These are phyloP conservation scores for Tolypocladium paradoxum DNA, from an alignment of 2,329 filamentous ascomycete species.

Conservation along the genomic window DNA sequence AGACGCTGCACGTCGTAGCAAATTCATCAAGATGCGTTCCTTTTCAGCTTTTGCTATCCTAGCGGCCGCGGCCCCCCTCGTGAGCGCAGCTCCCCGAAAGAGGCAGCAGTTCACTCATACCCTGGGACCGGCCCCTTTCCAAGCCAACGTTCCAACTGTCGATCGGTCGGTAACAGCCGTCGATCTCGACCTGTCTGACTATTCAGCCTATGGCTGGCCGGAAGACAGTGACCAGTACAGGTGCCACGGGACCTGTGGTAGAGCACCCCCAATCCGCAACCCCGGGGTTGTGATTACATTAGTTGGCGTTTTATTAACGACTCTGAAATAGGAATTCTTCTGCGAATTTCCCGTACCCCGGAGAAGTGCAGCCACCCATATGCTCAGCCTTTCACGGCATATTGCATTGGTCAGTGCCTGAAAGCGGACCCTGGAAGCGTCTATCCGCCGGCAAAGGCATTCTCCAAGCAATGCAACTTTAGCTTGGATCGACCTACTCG, in stretches of 20 bases:
- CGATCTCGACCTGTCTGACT: not conserved
- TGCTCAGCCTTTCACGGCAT: not conserved
- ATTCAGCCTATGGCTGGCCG: not conserved
- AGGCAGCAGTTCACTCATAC: not conserved
- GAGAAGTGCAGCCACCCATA: slow-evolving; percentile 1
- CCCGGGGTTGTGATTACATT: not conserved
- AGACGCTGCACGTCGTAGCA: not conserved
- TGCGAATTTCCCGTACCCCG: not conserved
- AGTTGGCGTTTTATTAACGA: not conserved
- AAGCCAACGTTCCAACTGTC: not conserved
- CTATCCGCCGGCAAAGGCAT: not conserved
- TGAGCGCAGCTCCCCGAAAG: not conserved
- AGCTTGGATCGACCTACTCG: not conserved
- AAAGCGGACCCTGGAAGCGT: not conserved
- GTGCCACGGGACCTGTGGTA: slow-evolving; percentile 1
- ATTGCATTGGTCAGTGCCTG: not conserved
- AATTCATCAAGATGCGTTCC: not conserved
- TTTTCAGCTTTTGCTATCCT: not conserved
- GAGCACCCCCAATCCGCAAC: not conserved
- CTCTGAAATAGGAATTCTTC: not conserved
- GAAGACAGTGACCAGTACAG: not conserved
- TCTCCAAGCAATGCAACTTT: not conserved
- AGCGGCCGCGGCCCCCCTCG: not conserved
- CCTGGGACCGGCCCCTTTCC: not conserved
- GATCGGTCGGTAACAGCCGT: not conserved